Evolutionary conservation across 495 filamentous ascomycete species (phyloP), one percentile per base, ranked within the genome.

Genomic region (Glonium stellatum): DNA sequence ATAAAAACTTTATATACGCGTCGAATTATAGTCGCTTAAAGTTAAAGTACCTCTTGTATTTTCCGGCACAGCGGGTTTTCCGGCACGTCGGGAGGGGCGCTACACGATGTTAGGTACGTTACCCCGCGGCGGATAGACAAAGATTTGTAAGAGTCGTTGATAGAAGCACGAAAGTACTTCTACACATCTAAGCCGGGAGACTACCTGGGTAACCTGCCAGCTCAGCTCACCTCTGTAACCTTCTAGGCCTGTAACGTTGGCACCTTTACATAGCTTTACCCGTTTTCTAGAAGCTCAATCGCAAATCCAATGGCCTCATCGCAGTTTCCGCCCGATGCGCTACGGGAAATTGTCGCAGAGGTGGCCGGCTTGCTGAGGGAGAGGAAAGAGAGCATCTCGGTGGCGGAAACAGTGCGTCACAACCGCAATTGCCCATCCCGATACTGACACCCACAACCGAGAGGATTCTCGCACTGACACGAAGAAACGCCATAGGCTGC

Each of bases 371-470:
- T 84, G 31, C 71, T 86, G 25, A 81, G 78, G 57, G 70, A 76
- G 25, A 73, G 74, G 39, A 76, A 78, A 39, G 78, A 83, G 67
- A 82, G 74, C 21, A 72, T 84, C 49, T 80, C 77, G 54, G 77
- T 86, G 9, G 81, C 80, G 34, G 83, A 86, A 67, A 86, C 83
- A 6, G 82, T 81, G 72, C 39, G 74, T 63, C 34, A 19, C 27
- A 31, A 31, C 27, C 6, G 27, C 27, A 31, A 31, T 44, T 18
- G 39, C 39, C 10, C 10, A 15, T 18, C n/a, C n/a, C n/a, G n/a
- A n/a, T n/a, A n/a, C 1, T 18, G 39, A 13, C 13, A 4, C 18
- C 39, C 13, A 44, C 3, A 1, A 1, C 31, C n/a, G 18, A 25
- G 11, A 3, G 22, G 48, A 1, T 9, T 9, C n/a, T 18, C 48